A percentile compares a stretch with the other conserved stretches of the same genome.
phyloP scores from a whole-genome alignment of 495 filamentous ascomycete genomes.

The Podospora anserina region DNA sequence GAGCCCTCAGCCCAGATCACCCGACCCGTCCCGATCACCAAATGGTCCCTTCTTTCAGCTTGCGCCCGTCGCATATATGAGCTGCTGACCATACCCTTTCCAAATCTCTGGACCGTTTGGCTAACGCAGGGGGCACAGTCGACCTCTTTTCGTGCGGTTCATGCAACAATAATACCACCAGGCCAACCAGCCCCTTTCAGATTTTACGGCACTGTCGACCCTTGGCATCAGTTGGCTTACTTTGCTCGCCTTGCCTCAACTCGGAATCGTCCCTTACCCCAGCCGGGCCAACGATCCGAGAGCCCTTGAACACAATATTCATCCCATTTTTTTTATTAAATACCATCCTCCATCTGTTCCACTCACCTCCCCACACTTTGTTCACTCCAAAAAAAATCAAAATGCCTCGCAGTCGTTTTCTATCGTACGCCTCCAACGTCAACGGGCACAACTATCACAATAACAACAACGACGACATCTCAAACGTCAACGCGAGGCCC shows the following conservation, averaged over 20 bases:
- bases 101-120: background rate
- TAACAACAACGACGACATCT: background rate
- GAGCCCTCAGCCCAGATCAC: no score
- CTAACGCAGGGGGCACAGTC: background rate
- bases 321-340: background rate
- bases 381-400: background rate
- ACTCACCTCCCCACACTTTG: background rate
- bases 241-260: background rate
- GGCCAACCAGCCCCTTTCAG: background rate
- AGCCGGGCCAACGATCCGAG: background rate
- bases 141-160: background rate
- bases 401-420: background rate
- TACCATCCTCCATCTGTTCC: background rate
- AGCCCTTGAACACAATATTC: background rate
- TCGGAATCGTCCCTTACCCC: background rate
- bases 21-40: background rate
- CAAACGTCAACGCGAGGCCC: background rate
- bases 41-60: background rate
- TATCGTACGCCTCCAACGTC: background rate
- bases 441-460: background rate
- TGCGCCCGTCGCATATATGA: background rate
- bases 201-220: background rate
- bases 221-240: background rate
- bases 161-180: background rate
- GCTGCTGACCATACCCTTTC: background rate